These are phyloP conservation scores for Acephala macrosclerotiorum DNA, from an alignment of 2,329 filamentous ascomycete species.

Conservation along the genomic window DNA sequence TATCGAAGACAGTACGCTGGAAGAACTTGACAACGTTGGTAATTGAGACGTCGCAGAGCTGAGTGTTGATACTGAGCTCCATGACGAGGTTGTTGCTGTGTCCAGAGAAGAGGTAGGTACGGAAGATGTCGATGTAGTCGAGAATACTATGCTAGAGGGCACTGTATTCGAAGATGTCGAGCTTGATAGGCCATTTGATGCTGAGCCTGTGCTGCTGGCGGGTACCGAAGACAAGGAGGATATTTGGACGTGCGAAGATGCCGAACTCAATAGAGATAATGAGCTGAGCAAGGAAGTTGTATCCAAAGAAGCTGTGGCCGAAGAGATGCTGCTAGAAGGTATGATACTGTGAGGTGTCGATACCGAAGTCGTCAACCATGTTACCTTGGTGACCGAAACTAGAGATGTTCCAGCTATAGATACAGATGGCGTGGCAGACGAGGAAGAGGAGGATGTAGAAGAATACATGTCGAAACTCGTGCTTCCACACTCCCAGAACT, in stretches of 20 bases:
- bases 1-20: not conserved
- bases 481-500: slow-evolving; percentile 1
- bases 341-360: no score
- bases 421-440: not conserved
- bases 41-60: not conserved
- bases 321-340: no score
- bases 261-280: no score
- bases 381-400: not conserved
- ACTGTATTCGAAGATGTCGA: not conserved
- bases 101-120: not conserved
- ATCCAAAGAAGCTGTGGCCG: no score
- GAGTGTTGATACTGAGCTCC: not conserved
- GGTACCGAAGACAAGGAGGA: not conserved
- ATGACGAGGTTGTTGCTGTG: not conserved
- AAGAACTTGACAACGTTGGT: not conserved
- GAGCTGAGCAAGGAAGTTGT: no score
- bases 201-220: not conserved
- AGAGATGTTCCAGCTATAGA: not conserved
- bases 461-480: not conserved
- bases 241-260: no score
- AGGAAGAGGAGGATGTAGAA: not conserved
- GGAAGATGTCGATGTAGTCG: not conserved
- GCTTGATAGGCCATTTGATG: not conserved
- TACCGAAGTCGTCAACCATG: not conserved
- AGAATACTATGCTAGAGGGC: not conserved